Evolutionary conservation across 192 early-diverging fungal genomes (phyloP), one percentile per base, ranked within the genome.

Genomic region (Gamsiella multidivaricata): DNA sequence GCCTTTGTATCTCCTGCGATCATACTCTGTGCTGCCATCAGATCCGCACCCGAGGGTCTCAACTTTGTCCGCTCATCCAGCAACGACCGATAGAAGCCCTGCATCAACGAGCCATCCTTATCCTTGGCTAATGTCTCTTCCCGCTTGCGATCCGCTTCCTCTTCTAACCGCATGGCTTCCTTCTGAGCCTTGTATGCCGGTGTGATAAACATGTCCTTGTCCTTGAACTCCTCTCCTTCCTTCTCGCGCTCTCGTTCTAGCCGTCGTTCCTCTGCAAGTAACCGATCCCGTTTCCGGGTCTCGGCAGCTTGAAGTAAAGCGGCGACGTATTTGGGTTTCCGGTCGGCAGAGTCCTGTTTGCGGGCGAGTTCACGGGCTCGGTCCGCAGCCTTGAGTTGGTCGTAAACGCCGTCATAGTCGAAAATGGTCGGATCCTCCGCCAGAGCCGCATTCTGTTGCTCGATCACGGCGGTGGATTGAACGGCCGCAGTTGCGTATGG

Each of bases 181-280:
- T 78, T 78, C 17, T 81, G 65, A 29, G 68, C 65, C 33, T 69
- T 80, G 56, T 91, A 94, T 18, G 91, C 86, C 17, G 84, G 84
- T n/a, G 93, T 94, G 43, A 94, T 87, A 68, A 94, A 94, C 61
- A 83, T 84, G 62, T 94, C 93, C 82, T 90, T 92, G 80, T 92
- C 90, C 22, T 84, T 88, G 81, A 90, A 92, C 71, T 87, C 74
- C 9, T 90, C 91, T 8, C 89, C 89, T 71, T 94, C 92, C 26
- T 70, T 80, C 45, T 91, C 91, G 26, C 91, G 83, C 62, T 94
- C 93, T 14, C 86, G 80, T 49, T 91, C 87, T 5, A 92, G 78
- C 60, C 88, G 92, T 49, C 85, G 84, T 39, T 92, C 88, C 49
- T 92, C 85, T 46, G 86, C 89, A 15, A 86, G 82, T 58, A 92